Evolutionary conservation across 768 basidiomycete genomes (phyloP), one percentile per base, ranked within the genome.

Genomic region (Russula griseocarnosa): DNA sequence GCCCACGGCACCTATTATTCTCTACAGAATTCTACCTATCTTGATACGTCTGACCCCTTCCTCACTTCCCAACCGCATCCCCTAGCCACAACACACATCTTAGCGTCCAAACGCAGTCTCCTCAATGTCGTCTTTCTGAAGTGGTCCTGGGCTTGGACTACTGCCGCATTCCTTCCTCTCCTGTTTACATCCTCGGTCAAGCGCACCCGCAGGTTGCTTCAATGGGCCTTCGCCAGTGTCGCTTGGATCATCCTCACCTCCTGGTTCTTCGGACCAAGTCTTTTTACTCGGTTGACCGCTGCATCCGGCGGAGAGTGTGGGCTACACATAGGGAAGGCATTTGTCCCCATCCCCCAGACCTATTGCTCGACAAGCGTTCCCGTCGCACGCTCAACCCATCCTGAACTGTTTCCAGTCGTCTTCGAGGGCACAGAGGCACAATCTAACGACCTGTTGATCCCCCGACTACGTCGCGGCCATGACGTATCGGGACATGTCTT

Each of bases 401-500:
- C 91, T 1, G 66, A 74, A 16, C 76, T 92, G 49, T 91, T 92
- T 75, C 70, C 79, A 13, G 68, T 76, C 5, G 70, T 76, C 24
- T 68, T 81, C 57, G 54, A 73, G 5, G 69, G 77, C 34, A 78
- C 79, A 1, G 73, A 75, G 5, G 16, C 38, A 11, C 34, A 30
- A 1, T 13, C n/a, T 3, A 54, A 53, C 2, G 78, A 59, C n/a
- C 60, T 76, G 16, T 87, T 71, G 0, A 69, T 74, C 2, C 91
- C 94, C 10, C 77, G 88, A 32, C 76, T 96, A 66, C 81, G 84
- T 58, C 82, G 79, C 47, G 96, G 96, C 0, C 94, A 97, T 72
- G 96, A 98, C 70, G 84, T 98, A 16, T 95, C 93, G 0, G 96
- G 96, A 8, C 96, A 98, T 71, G 79, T 94, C 34, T 98, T 97